Base-by-base conservation (phyloP, 139 green algal species). In the Volvox reticuliferus region DNA sequence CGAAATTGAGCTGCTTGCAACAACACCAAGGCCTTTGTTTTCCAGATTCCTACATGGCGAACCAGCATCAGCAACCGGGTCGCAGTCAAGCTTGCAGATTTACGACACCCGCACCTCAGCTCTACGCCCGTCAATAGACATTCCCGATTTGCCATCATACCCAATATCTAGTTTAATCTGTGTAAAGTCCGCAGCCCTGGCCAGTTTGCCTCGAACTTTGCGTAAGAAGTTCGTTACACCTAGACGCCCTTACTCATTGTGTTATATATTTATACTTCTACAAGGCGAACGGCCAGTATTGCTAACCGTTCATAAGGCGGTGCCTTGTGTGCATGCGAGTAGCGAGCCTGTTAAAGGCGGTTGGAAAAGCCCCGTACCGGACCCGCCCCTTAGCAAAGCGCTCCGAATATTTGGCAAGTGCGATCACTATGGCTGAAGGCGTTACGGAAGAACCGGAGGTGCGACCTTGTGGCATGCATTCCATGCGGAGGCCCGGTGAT, bases 51-150 rank as follows among this genome's bases (percentile, higher is more conserved):
- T 87, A 63, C 61, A 30, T 1, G 12, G 55, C 55, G 77, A 19
- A 2, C 5, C 77, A 55, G 19, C 32, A 63, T 82, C 18, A 22
- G 20, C 36, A 32, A 17, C 32, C 14, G 65, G 24, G 65, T 30
- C 24, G 65, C 24, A 28, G 65, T 30, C 21, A 73, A 73, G 65
- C 21, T 73, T 73, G 65, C 65, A 55, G 65, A 30, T 61, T 82
- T 24, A 82, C 76, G 76, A 35, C 76, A 82, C 50, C 36, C 81
- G 61, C 65, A 88, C 82, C 82, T 88, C 33, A 20, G 33, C 82
- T 88, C 63, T 18, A 79, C 82, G 3, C 82, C 82, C 0, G 63
- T 88, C 21, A 88, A 62, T 0, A 79, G 0, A 19, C 18, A 75
- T 76, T 79, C 82, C 1, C 32, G 30, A 22, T 63, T 78, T 35